A percentile compares a stretch with the other conserved stretches of the same genome.
Conservation (phyloP, 164 flowering plant species). For the Aristolochia californica region DNA sequence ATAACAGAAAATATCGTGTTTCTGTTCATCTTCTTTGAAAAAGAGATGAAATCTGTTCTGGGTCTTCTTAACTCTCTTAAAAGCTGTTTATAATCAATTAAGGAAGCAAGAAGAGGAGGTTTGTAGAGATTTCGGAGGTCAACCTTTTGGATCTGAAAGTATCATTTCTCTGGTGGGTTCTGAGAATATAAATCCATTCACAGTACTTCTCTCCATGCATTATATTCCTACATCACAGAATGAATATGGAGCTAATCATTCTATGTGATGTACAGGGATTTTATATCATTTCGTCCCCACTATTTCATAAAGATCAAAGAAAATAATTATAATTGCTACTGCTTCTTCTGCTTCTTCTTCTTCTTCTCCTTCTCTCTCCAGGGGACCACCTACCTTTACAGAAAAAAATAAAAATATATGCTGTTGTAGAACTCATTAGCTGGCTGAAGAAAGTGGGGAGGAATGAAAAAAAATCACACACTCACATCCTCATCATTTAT, state of each 20-base stretch:
- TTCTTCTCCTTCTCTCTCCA: too few species aligned
- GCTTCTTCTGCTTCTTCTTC: too few species aligned
- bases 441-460: slow-evolving; percentile 1
- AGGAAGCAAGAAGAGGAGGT: neutral
- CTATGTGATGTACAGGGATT: neutral
- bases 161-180: neutral
- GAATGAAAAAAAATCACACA: neutral
- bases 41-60: too few species aligned
- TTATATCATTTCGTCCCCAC: too few species aligned
- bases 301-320: too few species aligned
- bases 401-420: neutral
- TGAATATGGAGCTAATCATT: neutral
- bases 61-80: too few species aligned
- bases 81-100: neutral
- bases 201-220: neutral
- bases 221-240: neutral
- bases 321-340: too few species aligned
- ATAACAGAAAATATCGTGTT: too few species aligned
- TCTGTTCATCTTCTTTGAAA: too few species aligned
- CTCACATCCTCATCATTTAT: slow-evolving; percentile 13
- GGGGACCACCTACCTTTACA: neutral
- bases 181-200: neutral
- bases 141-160: neutral
- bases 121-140: neutral
- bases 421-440: too few species aligned